These are phyloP conservation scores for Triticum turgidum DNA, from an alignment of 176 grass and related monocot species.

Conservation along the genomic window DNA sequence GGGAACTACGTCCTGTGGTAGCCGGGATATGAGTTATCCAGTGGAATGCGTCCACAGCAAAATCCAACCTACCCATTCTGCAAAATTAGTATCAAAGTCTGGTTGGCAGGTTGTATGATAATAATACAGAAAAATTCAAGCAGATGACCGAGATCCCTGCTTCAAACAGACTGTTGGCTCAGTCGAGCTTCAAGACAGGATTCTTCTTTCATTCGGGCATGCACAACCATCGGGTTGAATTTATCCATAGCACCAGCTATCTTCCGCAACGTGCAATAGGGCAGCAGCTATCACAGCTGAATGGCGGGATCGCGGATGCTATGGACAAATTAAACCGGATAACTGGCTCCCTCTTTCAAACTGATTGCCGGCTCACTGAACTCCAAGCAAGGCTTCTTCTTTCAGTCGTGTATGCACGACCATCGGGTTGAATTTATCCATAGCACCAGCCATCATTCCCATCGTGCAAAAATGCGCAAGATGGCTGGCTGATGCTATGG, in stretches of 20 bases:
- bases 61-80: neutral
- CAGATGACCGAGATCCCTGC: neutral
- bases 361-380: too few species aligned
- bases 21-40: neutral
- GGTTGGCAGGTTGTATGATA: neutral
- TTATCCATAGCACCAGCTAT: too few species aligned
- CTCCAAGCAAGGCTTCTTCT: neutral
- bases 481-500: neutral
- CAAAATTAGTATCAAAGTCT: neutral
- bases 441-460: neutral
- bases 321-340: too few species aligned
- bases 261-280: too few species aligned
- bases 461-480: neutral
- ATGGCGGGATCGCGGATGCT: too few species aligned
- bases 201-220: too few species aligned
- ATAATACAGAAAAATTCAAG: too few species aligned
- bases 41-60: neutral
- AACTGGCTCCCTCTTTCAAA: too few species aligned
- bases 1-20: too few species aligned
- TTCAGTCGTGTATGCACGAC: neutral
- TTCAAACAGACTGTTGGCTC: neutral
- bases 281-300: too few species aligned
- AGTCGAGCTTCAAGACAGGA: too few species aligned
- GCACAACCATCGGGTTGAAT: too few species aligned
- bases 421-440: neutral